phyloP scores from a whole-genome alignment of 345 rosid species.

The Lumnitzera racemosa region DNA sequence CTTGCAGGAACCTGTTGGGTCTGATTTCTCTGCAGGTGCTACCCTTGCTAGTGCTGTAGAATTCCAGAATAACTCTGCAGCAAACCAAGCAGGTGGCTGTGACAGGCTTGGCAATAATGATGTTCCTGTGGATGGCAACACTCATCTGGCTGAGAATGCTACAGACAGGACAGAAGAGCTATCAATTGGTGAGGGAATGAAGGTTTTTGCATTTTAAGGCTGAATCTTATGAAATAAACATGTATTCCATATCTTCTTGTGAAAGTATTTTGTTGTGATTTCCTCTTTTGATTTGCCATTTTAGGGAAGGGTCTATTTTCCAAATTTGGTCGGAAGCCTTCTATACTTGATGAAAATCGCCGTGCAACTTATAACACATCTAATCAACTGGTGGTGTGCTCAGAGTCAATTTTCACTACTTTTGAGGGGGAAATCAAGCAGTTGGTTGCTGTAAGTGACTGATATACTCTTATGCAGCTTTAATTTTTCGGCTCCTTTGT shows the following conservation, averaged over 20 bases:
- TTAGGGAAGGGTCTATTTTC: slow-evolving; percentile 49
- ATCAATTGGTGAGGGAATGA: slow-evolving; percentile 41
- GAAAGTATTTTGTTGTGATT: background rate
- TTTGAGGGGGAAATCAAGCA: slow-evolving; percentile 77
- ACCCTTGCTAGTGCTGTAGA: slow-evolving; percentile 49
- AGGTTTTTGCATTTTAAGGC: background rate
- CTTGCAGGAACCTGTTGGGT: slow-evolving; percentile 41
- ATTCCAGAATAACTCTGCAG: slow-evolving; percentile 30
- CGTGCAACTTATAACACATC: slow-evolving; percentile 53
- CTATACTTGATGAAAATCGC: slow-evolving; percentile 48
- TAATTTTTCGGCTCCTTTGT: slow-evolving; percentile 3
- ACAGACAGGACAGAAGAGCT: slow-evolving; percentile 67
- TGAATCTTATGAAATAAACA: background rate
- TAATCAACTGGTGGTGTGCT: slow-evolving; percentile 32
- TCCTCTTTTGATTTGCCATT: background rate
- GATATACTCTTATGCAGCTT: slow-evolving; percentile 4
- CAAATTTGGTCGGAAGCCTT: slow-evolving; percentile 49
- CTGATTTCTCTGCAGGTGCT: slow-evolving; percentile 61
- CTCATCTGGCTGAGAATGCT: slow-evolving; percentile 33
- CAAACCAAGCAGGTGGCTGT: slow-evolving; percentile 32
- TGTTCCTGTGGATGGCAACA: slow-evolving; percentile 36
- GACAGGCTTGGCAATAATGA: slow-evolving; percentile 45
- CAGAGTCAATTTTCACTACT: slow-evolving; percentile 72
- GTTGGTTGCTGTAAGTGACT: slow-evolving; percentile 65
- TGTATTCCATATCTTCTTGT: background rate